Conservation (phyloP, 208 protist species). For the Leishmania braziliensis region DNA sequence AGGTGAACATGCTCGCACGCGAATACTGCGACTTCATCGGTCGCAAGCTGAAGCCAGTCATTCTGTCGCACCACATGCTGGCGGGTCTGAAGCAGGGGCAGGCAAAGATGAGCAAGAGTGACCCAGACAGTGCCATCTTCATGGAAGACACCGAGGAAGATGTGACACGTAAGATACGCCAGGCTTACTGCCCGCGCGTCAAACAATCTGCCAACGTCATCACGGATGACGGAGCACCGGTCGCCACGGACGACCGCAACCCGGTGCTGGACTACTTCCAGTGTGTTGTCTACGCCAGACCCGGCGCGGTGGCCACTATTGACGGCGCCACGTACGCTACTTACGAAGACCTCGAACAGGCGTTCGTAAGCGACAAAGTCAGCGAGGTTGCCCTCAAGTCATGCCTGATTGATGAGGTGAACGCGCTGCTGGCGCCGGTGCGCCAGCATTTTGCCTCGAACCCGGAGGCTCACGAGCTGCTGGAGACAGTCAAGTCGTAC, state of each 20-base stretch:
- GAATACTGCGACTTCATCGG: constrained; percentile 97
- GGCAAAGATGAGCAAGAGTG: constrained; percentile 99
- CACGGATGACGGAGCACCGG: constrained; percentile 77
- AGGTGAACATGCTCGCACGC: constrained; percentile 99
- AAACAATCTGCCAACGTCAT: constrained; percentile 47
- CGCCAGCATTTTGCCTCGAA: constrained; percentile 93
- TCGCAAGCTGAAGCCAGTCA: constrained; percentile 95
- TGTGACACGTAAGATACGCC: constrained; percentile 95
- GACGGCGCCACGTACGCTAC: constrained; percentile 59
- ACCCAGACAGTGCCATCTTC: constrained; percentile 99
- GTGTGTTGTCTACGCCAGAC: constrained; percentile 88
- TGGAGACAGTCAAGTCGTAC: constrained; percentile 91
- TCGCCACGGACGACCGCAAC: constrained; percentile 88
- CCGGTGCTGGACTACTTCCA: constrained; percentile 96
- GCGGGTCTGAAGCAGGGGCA: constrained; percentile 95
- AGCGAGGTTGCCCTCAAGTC: constrained; percentile 87
- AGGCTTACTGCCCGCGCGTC: constrained; percentile 94
- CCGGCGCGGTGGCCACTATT: constrained; percentile 49
- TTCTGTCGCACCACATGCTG: constrained; percentile 99
- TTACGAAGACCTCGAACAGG: constrained; percentile 80
- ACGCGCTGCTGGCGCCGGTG: constrained; percentile 94
- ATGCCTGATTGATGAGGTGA: constrained; percentile 82
- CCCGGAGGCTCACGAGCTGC: constrained; percentile 78
- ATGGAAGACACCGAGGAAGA: constrained; percentile 98
- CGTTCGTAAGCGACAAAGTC: constrained; percentile 72